Percentiles rank a stretch among this genome's conserved stretches.
Evolutionary conservation across 2,329 filamentous ascomycete species (phyloP).

Genomic region (Parascedosporium putredinis): DNA sequence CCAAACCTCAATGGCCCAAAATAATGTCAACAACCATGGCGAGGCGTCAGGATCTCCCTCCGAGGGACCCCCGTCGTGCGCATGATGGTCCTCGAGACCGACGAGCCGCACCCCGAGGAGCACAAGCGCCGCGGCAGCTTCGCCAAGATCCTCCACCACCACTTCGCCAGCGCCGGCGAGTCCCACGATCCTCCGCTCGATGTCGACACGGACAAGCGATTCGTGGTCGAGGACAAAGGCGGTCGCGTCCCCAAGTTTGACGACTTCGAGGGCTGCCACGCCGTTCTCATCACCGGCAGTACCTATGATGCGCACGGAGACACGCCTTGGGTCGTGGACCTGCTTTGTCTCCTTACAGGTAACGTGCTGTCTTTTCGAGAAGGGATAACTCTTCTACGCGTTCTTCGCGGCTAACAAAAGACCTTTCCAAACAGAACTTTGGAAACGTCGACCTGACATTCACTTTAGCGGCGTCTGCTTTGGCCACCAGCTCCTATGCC

Average conservation of each 20-base stretch:
- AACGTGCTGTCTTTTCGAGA: too few species aligned
- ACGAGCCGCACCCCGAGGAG: slow-evolving; percentile 42
- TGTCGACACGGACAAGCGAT: slow-evolving; percentile 43
- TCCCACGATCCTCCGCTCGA: slow-evolving; percentile 42
- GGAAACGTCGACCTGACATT: slow-evolving; percentile 38
- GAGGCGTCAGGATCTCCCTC: too few species aligned
- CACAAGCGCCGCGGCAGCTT: slow-evolving; percentile 38
- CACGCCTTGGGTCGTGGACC: slow-evolving; percentile 60
- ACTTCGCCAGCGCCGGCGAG: slow-evolving; percentile 40
- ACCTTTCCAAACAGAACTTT: slow-evolving; percentile 32
- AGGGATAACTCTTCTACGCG: too few species aligned
- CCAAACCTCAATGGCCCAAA: too few species aligned
- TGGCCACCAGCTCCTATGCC: slow-evolving; percentile 68
- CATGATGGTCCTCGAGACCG: slow-evolving; percentile 47
- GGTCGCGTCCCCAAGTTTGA: slow-evolving; percentile 34
- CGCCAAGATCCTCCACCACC: slow-evolving; percentile 39
- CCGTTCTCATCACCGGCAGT: slow-evolving; percentile 62
- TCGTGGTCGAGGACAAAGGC: slow-evolving; percentile 38
- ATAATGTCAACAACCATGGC: too few species aligned
- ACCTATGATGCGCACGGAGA: slow-evolving; percentile 61
- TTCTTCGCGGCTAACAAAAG: too few species aligned
- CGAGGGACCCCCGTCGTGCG: slow-evolving; percentile 20
- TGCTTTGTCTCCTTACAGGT: slow-evolving; percentile 48
- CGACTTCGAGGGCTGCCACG: slow-evolving; percentile 55
- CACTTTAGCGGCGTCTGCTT: slow-evolving; percentile 68